Conservation (phyloP, 2,329 filamentous ascomycete species). For the Colletotrichum chlorophyti region DNA sequence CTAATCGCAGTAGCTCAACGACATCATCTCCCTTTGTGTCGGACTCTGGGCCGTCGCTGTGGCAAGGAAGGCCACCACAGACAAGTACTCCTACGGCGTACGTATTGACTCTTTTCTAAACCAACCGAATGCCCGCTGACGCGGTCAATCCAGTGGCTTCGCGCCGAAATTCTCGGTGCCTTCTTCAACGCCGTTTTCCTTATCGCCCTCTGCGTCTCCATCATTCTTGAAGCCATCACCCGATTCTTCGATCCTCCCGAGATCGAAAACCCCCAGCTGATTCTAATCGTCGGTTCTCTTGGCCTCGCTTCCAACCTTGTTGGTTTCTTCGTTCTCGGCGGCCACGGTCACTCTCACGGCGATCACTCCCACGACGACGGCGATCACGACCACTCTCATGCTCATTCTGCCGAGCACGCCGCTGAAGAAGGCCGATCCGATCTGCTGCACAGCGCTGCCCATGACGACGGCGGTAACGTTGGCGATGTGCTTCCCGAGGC, state of each 20-base stretch:
- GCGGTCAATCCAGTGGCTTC: conserved; percentile 75
- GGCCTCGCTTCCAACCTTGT: conserved; percentile 89
- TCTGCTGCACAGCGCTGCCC: conserved; percentile 45
- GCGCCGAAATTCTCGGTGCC: conserved; percentile 94
- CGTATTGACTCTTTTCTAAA: conserved; percentile 41
- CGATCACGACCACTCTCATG: conserved; percentile 38
- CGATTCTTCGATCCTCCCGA: conserved; percentile 90
- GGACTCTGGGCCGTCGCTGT: conserved; percentile 95
- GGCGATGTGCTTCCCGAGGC: conserved; percentile 70
- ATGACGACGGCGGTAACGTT: conserved; percentile 65
- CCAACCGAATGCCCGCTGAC: background rate
- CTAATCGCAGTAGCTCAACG: conserved; percentile 74
- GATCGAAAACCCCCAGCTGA: conserved; percentile 83
- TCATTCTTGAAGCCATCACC: conserved; percentile 93
- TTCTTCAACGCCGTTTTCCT: conserved; percentile 98
- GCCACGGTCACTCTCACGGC: conserved; percentile 86
- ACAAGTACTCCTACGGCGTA: conserved; percentile 94
- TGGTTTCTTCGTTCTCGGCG: conserved; percentile 89
- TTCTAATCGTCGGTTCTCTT: conserved; percentile 86
- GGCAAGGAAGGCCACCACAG: conserved; percentile 82
- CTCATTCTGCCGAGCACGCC: conserved; percentile 43
- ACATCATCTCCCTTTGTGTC: conserved; percentile 92
- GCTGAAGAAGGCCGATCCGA: conserved; percentile 60
- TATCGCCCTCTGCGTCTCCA: conserved; percentile 93
- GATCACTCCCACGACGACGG: conserved; percentile 58